phyloP scores from a whole-genome alignment of 345 rosid species.

The Brassica incana region DNA sequence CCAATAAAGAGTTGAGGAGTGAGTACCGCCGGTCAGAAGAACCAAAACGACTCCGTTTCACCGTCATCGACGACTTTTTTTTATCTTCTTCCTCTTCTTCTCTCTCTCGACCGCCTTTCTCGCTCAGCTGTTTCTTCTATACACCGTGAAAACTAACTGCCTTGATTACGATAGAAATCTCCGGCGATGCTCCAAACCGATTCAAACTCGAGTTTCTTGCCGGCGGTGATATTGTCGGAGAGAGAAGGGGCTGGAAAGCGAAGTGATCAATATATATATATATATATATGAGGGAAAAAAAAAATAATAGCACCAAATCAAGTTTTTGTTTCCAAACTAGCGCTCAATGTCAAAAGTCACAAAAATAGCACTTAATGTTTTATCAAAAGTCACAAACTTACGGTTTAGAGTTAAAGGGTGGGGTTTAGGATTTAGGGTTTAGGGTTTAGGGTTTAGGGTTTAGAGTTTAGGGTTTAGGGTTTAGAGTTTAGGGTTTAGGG shows the following conservation, averaged over 20 bases:
- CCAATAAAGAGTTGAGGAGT: not conserved
- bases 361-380: too few species aligned
- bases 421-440: too few species aligned
- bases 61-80: slow-evolving; percentile 5
- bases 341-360: too few species aligned
- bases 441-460: too few species aligned
- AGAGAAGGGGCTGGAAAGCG: slow-evolving; percentile 35
- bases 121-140: slow-evolving; percentile 13
- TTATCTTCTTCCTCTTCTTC: not conserved
- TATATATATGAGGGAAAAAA: too few species aligned
- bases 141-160: not conserved
- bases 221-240: slow-evolving; percentile 27
- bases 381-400: too few species aligned
- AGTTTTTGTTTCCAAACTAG: too few species aligned
- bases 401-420: too few species aligned
- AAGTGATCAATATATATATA: slow-evolving; percentile 6
- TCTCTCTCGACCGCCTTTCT: not conserved
- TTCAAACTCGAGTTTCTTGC: slow-evolving; percentile 6
- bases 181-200: slow-evolving; percentile 16
- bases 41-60: slow-evolving; percentile 13
- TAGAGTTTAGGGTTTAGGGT: too few species aligned
- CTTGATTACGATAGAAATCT: not conserved
- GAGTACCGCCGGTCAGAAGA: not conserved
- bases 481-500: too few species aligned
- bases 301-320: too few species aligned